Evolutionary conservation across 371 early-diverging fungal species (phyloP), one percentile per base, ranked within the genome.

Genomic region (Zopfochytrium polystomum): DNA sequence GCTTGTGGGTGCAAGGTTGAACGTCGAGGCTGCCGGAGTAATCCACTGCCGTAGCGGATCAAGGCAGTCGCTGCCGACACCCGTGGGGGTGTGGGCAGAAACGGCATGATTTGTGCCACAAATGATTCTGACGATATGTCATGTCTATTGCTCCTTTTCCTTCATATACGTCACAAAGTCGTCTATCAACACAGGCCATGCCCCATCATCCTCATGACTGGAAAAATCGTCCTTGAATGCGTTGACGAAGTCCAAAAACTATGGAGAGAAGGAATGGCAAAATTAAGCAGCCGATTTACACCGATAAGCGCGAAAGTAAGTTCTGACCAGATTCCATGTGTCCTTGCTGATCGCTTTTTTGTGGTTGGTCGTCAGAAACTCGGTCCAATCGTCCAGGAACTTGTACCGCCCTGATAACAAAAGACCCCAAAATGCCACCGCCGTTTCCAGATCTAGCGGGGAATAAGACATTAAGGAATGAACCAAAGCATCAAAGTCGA

Each of bases 121-220:
- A n/a, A n/a, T n/a, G n/a, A n/a, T n/a, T n/a, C n/a, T n/a, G n/a
- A n/a, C n/a, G n/a, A n/a, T n/a, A n/a, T n/a, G n/a, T n/a, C n/a
- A n/a, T n/a, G n/a, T n/a, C n/a, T n/a, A n/a, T n/a, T n/a, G n/a
- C n/a, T n/a, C n/a, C n/a, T n/a, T n/a, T n/a, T n/a, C n/a, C n/a
- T n/a, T n/a, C n/a, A n/a, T n/a, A 55, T 68, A 72, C 47, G 69
- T 74, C 6, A 78, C 78, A 68, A 76, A 80, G n/a, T 86, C 84
- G 63, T 91, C 91, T 66, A 89, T 87, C 44, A 89, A 71, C 27
- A 86, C 81, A 11, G 91, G 91, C 91, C 91, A 91, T 47, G 91
- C 90, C 26, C 88, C 88, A 67, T 89, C 88, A 3, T 80, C 74
- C 61, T 90, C 91, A 68, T 90, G 85, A 38, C 80, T 80, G 9